phyloP scores from a whole-genome alignment of 2,329 filamentous ascomycete species.

The Seiridium unicorne region DNA sequence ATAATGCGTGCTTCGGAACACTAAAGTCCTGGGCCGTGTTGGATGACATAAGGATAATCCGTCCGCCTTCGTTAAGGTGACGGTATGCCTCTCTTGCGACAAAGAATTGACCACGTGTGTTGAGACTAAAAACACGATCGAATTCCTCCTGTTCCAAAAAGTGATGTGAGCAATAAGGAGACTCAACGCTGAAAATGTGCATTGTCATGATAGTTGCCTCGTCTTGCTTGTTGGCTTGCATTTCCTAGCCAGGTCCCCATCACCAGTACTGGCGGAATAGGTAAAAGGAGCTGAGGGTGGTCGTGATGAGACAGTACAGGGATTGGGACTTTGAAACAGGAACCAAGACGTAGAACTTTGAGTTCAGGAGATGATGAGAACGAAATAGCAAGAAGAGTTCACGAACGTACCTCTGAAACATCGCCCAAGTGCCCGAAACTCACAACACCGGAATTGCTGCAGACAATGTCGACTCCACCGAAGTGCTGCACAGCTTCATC shows the following conservation, averaged over 20 bases:
- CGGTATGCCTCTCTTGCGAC: slow-evolving; percentile 62
- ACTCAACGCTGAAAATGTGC: too few species aligned
- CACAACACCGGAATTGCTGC: slow-evolving; percentile 60
- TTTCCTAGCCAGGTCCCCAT: too few species aligned
- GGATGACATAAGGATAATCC: slow-evolving; percentile 62
- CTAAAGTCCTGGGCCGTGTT: slow-evolving; percentile 46
- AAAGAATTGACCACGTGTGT: slow-evolving; percentile 61
- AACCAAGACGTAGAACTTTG: too few species aligned
- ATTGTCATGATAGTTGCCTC: too few species aligned
- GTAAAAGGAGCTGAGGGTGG: too few species aligned
- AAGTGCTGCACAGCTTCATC: slow-evolving; percentile 55
- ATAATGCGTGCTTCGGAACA: slow-evolving; percentile 31
- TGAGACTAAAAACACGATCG: slow-evolving; percentile 61
- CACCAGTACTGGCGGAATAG: too few species aligned
- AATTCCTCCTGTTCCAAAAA: slow-evolving; percentile 46
- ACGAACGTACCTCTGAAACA: slow-evolving; percentile 36
- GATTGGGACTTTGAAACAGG: too few species aligned
- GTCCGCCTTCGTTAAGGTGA: slow-evolving; percentile 57
- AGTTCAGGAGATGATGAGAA: too few species aligned
- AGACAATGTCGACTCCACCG: slow-evolving; percentile 60
- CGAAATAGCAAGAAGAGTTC: too few species aligned
- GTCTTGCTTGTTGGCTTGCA: too few species aligned
- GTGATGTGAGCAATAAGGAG: too few species aligned
- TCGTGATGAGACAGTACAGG: too few species aligned
- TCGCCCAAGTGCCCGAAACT: slow-evolving; percentile 58